A percentile compares a stretch with the other conserved stretches of the same genome.
These are phyloP conservation scores for Coemansia pectinata DNA, from an alignment of 192 early-diverging fungal genomes.

Conservation along the genomic window DNA sequence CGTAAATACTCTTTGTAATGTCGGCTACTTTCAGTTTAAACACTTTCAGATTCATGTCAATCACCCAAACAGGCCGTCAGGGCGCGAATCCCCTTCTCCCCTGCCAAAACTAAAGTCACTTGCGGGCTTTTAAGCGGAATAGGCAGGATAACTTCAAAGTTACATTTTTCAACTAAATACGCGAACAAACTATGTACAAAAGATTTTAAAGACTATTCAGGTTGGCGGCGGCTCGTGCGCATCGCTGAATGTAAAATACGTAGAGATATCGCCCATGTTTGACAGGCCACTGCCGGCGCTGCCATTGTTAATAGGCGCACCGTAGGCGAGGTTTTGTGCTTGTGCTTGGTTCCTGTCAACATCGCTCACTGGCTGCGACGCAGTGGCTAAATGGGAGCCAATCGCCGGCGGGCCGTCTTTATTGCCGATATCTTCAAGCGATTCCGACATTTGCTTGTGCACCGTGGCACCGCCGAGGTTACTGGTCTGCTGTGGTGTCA, in stretches of 20 bases:
- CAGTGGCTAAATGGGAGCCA: background rate
- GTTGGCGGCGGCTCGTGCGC: slow-evolving; percentile 14
- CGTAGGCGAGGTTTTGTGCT: background rate
- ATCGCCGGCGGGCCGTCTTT: background rate
- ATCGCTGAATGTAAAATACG: slow-evolving; percentile 41
- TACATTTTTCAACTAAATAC: background rate
- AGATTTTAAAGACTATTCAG: background rate
- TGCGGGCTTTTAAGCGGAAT: background rate
- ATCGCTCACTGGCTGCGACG: background rate
- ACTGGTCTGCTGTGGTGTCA: slow-evolving; percentile 9
- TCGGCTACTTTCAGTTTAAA: background rate
- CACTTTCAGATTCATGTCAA: background rate
- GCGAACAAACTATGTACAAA: background rate
- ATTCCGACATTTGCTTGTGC: slow-evolving; percentile 22
- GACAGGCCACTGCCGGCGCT: background rate
- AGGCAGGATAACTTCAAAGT: background rate
- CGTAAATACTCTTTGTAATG: background rate
- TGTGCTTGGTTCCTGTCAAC: background rate
- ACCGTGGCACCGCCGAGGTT: background rate
- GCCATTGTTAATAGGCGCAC: background rate
- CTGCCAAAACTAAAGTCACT: background rate
- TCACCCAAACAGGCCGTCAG: background rate
- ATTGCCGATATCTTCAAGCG: slow-evolving; percentile 4
- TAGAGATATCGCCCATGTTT: slow-evolving; percentile 26
- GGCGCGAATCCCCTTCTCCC: background rate